Evolutionary conservation across 208 protist species (phyloP), one percentile per base, ranked within the genome.

Genomic region (Acanthamoeba lugdunensis): DNA sequence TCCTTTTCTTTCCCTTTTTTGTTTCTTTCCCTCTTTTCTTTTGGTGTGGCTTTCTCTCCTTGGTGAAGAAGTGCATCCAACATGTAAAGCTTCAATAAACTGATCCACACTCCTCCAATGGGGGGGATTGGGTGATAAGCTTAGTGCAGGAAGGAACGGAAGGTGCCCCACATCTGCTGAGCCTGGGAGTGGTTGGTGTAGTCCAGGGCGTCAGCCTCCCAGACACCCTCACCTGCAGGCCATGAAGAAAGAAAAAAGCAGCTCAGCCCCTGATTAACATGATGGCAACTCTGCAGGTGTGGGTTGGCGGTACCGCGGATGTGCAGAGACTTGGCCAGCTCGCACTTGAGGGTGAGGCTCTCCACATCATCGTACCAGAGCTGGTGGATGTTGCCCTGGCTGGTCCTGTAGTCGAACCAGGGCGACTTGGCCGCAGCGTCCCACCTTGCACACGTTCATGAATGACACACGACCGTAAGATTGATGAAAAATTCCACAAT

Each of bases 321-420:
- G 23, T 30, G 8, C 28, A 85, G 63, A 0, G 63, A 58, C 54
- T 93, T 93, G 48, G 90, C 90, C n/a, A 93, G 65, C 48, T 79
- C 37, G 28, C 50, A 79, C 71, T 93, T 93, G 48, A 85, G 73
- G 50, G 90, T 93, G 33, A 93, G 73, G 11, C 69, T 85, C 45
- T 79, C 69, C 9, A 33, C 52, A 21, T 93, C 90, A 9, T 93
- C 90, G n/a, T 93, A 93, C 63, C 63, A 93, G n/a, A 93, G 54
- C 45, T 85, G 71, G 50, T 93, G 90, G 25, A 93, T 23, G 13
- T 25, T 30, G 45, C 54, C 30, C 23, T 45, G 28, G 54, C 37
- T 54, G 48, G 18, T 50, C 69, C 25, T 52, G 37, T 91, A 93
- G 50, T 93, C 71, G 16, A 84, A 73, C 52, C 58, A 93, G 28